Base-by-base conservation (phyloP, 805 yeast genomes). In the Isabelozyma heimii region DNA sequence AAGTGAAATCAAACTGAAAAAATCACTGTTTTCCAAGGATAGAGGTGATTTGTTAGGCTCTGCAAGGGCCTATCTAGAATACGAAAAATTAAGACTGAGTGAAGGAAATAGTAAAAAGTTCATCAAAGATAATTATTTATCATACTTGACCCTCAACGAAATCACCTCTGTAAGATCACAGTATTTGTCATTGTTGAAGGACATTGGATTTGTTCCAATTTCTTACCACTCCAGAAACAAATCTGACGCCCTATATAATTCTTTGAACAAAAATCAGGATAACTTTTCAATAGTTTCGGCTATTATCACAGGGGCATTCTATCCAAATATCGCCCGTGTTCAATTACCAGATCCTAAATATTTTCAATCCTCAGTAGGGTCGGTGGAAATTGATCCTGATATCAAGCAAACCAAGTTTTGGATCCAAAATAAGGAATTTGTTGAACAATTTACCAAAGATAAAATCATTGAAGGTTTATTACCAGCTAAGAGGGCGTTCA, bases 331-430 rank as follows among this genome's bases (percentile, higher is more conserved):
- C 33, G 91, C 94, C 0, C 76, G 89, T 52, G 88, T 90, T 3
- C 90, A 87, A 58, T 70, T 82, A 16, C 97, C 98, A 0, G 91
- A 89, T 52, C 82, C 91, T 3, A 89, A 87, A 59, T 92, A 70
- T 62, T 69, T 82, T 41, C 79, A 83, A 37, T 82, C 89, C 1
- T 70, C 84, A 33, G 77, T 83, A 0, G 99, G 99, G 17, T 80
- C 97, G 0, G 77, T 92, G 41, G 91, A 88, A 47, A 76, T 82
- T n/a, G 97, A 91, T 57, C 88, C 91, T 0, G 97, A 91, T 59
- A 87, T 91, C 2, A 79, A 75, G 48, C 72, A 76, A 50, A 85
- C 86, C 49, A 86, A 84, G 60, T 81, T 83, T 45, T 91, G 91
- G 87, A 77, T 87, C 41, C 70, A 88, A 54, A 82, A 82, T 57